phyloP scores from a whole-genome alignment of 768 basidiomycete species.

The Coprinopsis sp. region DNA sequence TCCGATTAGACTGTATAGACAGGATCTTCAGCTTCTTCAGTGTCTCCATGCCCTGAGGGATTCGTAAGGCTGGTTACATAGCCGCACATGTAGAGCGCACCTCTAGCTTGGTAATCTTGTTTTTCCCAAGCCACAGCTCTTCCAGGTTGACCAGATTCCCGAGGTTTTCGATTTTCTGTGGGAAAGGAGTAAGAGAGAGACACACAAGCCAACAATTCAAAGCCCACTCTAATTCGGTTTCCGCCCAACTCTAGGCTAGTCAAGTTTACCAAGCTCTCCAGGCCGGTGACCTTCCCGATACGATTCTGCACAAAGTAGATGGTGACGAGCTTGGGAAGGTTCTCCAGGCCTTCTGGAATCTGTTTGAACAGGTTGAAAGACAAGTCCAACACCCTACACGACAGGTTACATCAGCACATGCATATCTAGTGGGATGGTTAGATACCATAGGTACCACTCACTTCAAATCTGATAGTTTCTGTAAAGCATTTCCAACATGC shows the following conservation, averaged over 20 bases:
- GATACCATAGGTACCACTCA: conserved; percentile 36
- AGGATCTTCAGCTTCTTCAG: conserved; percentile 78
- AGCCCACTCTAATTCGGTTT: conserved; percentile 80
- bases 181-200: conserved; percentile 4
- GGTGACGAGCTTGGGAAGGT: conserved; percentile 60
- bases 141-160: conserved; percentile 78
- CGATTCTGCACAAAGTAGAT: conserved; percentile 97
- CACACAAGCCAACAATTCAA: background rate
- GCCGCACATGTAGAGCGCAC: background rate
- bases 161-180: conserved; percentile 82
- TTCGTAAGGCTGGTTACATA: conserved; percentile 1
- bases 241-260: conserved; percentile 90
- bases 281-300: conserved; percentile 72
- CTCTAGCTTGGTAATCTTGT: conserved; percentile 88
- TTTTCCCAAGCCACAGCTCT: conserved; percentile 97
- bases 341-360: conserved; percentile 58
- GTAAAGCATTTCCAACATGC: conserved; percentile 59
- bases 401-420: background rate
- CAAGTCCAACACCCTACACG: conserved; percentile 72
- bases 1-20: conserved; percentile 90
- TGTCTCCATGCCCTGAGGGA: conserved; percentile 55
- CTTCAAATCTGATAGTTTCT: conserved; percentile 51
- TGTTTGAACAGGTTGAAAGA: conserved; percentile 88
- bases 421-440: background rate
- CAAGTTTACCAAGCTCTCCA: conserved; percentile 53